Evolutionary conservation across 805 yeast genomes (phyloP), one percentile per base, ranked within the genome.

Genomic region (Wickerhamiella parazyma): DNA sequence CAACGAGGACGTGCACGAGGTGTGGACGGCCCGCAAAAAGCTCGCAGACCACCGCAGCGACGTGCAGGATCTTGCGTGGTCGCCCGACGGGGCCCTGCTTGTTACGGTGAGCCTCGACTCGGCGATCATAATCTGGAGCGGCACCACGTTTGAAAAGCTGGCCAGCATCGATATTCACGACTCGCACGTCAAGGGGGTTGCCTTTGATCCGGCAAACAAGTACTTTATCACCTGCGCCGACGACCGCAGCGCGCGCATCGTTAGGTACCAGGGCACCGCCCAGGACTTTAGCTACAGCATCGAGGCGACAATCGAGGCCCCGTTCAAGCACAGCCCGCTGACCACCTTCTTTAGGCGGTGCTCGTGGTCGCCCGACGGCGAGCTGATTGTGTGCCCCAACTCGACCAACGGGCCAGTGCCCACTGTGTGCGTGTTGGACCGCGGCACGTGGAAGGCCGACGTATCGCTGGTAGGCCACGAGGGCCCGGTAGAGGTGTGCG

Each of bases 11-110:
- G 79, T 74, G 39, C 95, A 86, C 53, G 98, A 89, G 60, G 94
- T 83, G 54, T 89, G 98, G 98, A 78, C 89, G 1, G 96, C 89
- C 1, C 66, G 95, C 16, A 84, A 84, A 54, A 72, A 97, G 54
- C 70, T 86, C 12, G 95, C 85, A 16, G 98, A 96, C 1, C 99
- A 91, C 61, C 97, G 91, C 50, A 91, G 89, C 57, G 99, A 91
- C 65, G 83, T 91, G 41, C 98, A 91, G 60, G 98, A 91, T 61
- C 78, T 91, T 51, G 93, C 95, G 35, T 91, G 98, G 97, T 82
- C 95, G 1, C 96, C 97, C 0, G 97, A 89, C 57, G 81, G 94
- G 3, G 74, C 84, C 29, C 74, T 91, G 19, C 65, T 91, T 38
- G 95, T 91, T 14, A 81, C 95, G 1, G 98, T 89, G 9, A 98